Base-by-base conservation (phyloP, 164 flowering plant genomes). In the Aristolochia contorta region DNA sequence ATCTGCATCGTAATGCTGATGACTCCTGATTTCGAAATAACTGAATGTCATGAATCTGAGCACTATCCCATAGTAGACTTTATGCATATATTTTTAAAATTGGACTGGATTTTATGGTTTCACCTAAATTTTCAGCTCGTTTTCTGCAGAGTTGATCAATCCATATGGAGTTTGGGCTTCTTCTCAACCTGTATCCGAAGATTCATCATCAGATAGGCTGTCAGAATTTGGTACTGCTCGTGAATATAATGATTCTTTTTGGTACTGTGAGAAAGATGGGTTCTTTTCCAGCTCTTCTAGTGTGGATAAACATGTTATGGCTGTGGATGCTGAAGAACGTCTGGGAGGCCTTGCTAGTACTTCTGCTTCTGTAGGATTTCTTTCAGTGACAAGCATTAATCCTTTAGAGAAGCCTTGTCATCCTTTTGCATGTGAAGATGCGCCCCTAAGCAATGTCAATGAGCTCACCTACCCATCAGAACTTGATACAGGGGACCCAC, bases 191-290 rank as follows among this genome's bases (percentile, higher is more conserved):
- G 67, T 61, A 64, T 89, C 94, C 12, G 59, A 18, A n/a, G 84
- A 73, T 13, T 61, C 81, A 21, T 87, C 98, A 25, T 92, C 96
- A 0, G 97, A 86, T 49, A 68, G 78, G 30, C 54, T 76, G 53
- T 84, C 96, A 47, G 82, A 90, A 59, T 93, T 93, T 59, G 97
- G 82, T 19, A 93, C 98, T 2, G 98, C 98, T 25, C 83, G 91
- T 4, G 94, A 86, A 63, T 87, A 86, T 67, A 80, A 78, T 76
- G 90, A 80, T 59, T 55, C 74, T 18, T 67, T 68, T 18, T 86
- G 89, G 88, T 74, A 76, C 27, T 77, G 72, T 62, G 94, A 83
- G 63, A 83, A 76, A 63, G 96, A 83, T 50, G 89, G 76, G 13
- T 56, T 72, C 6, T 89, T 81, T 65, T 75, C 74, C 60, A 69